Conservation (phyloP, 2,329 filamentous ascomycete genomes). For the Paecilomyces sp. region DNA sequence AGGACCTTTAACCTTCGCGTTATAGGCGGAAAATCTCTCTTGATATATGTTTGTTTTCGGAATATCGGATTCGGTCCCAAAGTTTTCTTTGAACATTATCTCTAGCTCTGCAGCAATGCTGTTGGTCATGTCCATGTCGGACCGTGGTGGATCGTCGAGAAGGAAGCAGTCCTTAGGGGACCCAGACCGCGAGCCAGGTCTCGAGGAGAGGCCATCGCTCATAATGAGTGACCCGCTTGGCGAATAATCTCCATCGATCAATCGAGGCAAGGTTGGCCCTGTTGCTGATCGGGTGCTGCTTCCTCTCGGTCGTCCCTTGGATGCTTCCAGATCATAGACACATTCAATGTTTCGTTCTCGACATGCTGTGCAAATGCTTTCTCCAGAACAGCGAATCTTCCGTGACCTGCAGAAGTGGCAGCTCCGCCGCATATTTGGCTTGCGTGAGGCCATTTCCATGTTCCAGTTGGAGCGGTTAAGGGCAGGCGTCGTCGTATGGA, state of each 20-base stretch:
- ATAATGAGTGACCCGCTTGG: not conserved
- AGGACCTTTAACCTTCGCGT: not conserved
- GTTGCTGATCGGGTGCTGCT: not conserved
- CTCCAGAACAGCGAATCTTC: slow-evolving; percentile 13
- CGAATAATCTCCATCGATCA: not conserved
- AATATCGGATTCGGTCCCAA: not conserved
- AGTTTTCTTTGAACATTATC: slow-evolving; percentile 3
- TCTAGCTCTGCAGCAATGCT: slow-evolving; percentile 5
- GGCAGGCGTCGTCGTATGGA: not conserved
- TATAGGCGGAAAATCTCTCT: slow-evolving; percentile 1
- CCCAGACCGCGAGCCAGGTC: not conserved
- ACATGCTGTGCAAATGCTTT: slow-evolving; percentile 11
- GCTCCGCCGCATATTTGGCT: slow-evolving; percentile 8
- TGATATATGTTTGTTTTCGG: slow-evolving; percentile 2
- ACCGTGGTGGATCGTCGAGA: slow-evolving; percentile 1
- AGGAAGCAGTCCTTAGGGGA: not conserved
- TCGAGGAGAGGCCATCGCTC: not conserved
- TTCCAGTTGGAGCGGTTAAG: not conserved
- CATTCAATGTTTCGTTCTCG: slow-evolving; percentile 12
- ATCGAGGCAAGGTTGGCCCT: not conserved
- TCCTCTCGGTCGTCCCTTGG: slow-evolving; percentile 10
- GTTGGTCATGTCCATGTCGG: slow-evolving; percentile 1
- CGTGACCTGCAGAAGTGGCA: slow-evolving; percentile 13
- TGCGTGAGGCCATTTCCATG: not conserved
- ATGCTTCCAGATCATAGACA: slow-evolving; percentile 10